Evolutionary conservation across 225 moss, liverwort and hornwort species (phyloP), one percentile per base, ranked within the genome.

Genomic region (Ulota crispa): DNA sequence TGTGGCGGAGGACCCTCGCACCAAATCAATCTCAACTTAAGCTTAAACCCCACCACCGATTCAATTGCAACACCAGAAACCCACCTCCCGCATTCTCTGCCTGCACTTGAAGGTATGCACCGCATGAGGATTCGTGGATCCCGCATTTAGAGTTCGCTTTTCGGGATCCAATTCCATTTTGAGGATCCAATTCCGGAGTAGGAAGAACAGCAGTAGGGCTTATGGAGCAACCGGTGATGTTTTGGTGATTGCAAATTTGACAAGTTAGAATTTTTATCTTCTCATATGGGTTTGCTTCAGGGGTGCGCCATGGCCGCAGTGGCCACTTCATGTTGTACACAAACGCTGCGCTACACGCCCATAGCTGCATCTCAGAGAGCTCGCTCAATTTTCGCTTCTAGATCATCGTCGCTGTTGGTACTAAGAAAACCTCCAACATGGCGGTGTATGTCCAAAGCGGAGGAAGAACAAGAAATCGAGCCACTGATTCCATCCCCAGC

Each of bases 371-470:
- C 66, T 41, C 82, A 52, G 24, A 83, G 78, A 67, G 68, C 73
- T 23, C 54, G 67, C 57, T 74, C 62, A 26, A 86, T 7, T 68
- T 70, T 56, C 45, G 15, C 24, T 68, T 80, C 73, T 11, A 74
- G 68, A 43, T 63, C 65, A 19, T 57, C 74, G 12, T 72, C 78
- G 19, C 72, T 62, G 70, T 70, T 75, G 62, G 37, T 79, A 65
- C 31, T 60, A 24, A 82, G 34, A 72, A 79, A 80, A 78, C 43
- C 42, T 59, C 20, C 72, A 15, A 14, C 41, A 53, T 88, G 91
- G 91, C 81, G 81, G 72, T 91, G 88, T 83, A 87, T 87, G 88
- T 59, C 91, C 15, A 87, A 87, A 31, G 64, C 85, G 56, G 83
- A 85, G 52, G 82, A 80, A 26, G 80, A 83, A 18, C 88, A 79